phyloP scores from a whole-genome alignment of 768 basidiomycete species.

The Leucocoprinus leucothites region DNA sequence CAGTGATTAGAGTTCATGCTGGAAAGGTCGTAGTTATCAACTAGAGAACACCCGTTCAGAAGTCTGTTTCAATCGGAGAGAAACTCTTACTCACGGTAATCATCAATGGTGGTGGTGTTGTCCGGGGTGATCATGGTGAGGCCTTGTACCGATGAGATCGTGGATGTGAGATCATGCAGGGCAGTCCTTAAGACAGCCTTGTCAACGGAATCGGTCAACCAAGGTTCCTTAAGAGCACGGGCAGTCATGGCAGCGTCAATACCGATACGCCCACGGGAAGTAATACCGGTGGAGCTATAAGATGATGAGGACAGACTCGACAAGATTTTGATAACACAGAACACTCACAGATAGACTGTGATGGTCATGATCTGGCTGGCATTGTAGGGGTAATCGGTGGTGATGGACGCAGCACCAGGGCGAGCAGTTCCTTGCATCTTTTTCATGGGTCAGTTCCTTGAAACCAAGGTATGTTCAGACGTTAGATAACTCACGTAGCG shows the following conservation, averaged over 20 bases:
- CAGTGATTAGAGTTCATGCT: constrained; percentile 60
- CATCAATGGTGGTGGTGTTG: constrained; percentile 48
- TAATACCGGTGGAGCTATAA: constrained; percentile 51
- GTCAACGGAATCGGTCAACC: constrained; percentile 58
- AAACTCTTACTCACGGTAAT: constrained; percentile 38
- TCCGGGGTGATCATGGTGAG: constrained; percentile 61
- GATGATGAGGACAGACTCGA: too few species aligned
- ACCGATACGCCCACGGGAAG: constrained; percentile 61
- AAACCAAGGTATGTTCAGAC: too few species aligned
- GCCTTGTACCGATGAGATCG: constrained; percentile 35
- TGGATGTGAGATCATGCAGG: constrained; percentile 44
- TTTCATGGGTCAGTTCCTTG: background rate
- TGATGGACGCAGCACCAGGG: constrained; percentile 53
- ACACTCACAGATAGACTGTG: constrained; percentile 51
- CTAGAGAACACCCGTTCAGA: constrained; percentile 3
- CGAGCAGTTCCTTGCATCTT: constrained; percentile 63
- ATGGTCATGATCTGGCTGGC: constrained; percentile 57
- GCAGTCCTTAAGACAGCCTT: constrained; percentile 49
- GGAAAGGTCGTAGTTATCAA: constrained; percentile 36
- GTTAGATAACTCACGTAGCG: constrained; percentile 48
- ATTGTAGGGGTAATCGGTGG: constrained; percentile 50
- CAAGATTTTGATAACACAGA: too few species aligned
- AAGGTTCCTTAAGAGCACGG: constrained; percentile 48
- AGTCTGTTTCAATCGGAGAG: constrained; percentile 10
- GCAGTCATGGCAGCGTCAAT: constrained; percentile 52